Evolutionary conservation across 306 rosid species (phyloP), one percentile per base, ranked within the genome.

Genomic region (Fagus sylvatica): DNA sequence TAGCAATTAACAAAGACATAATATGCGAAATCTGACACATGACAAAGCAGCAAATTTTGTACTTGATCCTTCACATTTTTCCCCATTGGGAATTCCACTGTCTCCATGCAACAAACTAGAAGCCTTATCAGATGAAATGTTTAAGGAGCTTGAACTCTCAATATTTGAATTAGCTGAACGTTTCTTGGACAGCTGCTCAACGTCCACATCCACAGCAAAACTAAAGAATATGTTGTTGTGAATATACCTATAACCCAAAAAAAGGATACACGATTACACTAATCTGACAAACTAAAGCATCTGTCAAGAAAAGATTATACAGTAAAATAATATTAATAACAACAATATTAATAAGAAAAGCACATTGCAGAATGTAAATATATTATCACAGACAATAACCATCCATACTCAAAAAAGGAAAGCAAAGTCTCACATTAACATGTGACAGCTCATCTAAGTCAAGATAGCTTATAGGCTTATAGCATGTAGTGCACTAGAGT

Each of bases 201-300:
- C 92, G 82, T 96, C 99, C 71, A 91, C 97, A 87, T 96, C 99
- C 88, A 96, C 87, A 73, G 99, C 98, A 79, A 96, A 96, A 84
- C 99, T 96, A 56, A 91, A 96, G 94, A 96, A 96, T 81, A 96
- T 96, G 80, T 91, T 96, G 80, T 96, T 96, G 94, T 96, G 99
- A 77, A 96, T 98, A 54, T 96, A 96, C 99, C 99, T 96, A 75
- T 69, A 87, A 76, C 22, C 33, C 11, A 10, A 22, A 30, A 43
- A 17, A 2, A 12, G 3, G 1, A 46, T 57, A 43, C 42, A 69
- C 12, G 42, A 5, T 55, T 2, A 53, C 17, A 32, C 51, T 37
- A 43, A 74, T n/a, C 40, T 11, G 34, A 57, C 71, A 78, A 72
- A 36, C 11, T 46, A 65, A 59, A 28, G 40, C 11, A 71, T 70